Base-by-base conservation (phyloP, 768 basidiomycete genomes). In the Boletus sensibilis region DNA sequence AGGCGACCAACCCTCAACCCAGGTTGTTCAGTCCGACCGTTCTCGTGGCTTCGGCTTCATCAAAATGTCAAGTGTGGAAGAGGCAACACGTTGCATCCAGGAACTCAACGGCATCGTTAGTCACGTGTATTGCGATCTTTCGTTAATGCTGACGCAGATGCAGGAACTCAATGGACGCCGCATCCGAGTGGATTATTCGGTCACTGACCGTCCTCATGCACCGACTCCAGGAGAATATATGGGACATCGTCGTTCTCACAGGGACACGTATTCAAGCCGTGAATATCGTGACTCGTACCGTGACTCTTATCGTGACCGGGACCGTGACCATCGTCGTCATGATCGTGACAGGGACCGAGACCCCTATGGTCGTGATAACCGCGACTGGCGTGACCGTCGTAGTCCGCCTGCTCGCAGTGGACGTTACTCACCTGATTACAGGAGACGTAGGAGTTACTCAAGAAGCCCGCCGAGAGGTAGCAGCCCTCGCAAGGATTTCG, bases 11-110 rank as follows among this genome's bases (percentile, higher is more conserved):
- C 68, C 67, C 68, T 66, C 37, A 42, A 64, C 57, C 66, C 56
- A 56, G 1, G 18, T 29, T 45, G 27, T 48, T 43, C 74, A 90
- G 94, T 92, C 92, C 52, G 94, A 95, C 70, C 88, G 96, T 54
- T 98, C 96, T 51, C 90, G 96, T 59, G 97, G 96, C 12, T 99
- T 99, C 62, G 96, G 96, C 41, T 99, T 99, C 71, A 95, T 99
- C 74, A 88, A 87, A 62, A 98, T 99, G 94, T 81, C 82, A 14
- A 81, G 79, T 37, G 82, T 87, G n/a, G 92, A 94, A 56, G 96
- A 97, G 59, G 96, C 96, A 10, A 78, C 84, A 27, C 78, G 87
- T 31, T 95, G 92, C 74, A 90, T 99, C 65, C 84, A 87, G 57
- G 90, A 92, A 66, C 78, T 98, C 46, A 98, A 98, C 68, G 97